Conservation (phyloP, 1,284 basidiomycete species). For the Tilletia indica region DNA sequence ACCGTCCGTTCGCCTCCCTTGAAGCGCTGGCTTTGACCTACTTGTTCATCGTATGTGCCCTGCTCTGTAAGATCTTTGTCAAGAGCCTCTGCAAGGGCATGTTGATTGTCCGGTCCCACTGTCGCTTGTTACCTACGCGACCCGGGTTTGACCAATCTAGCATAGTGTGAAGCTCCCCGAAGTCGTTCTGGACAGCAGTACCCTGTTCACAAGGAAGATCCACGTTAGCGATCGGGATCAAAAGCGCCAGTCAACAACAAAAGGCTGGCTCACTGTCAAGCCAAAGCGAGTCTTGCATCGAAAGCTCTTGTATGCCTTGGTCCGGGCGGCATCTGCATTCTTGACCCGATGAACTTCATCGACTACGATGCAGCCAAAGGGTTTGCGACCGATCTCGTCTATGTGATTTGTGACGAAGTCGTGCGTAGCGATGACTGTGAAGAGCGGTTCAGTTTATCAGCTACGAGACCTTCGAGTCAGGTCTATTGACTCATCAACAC, state of each 20-base stretch:
- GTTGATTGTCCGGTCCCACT: conserved; percentile 70
- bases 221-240: conserved; percentile 18
- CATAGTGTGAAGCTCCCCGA: conserved; percentile 55
- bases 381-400: conserved; percentile 65
- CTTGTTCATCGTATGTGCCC: background rate
- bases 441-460: background rate
- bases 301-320: conserved; percentile 66
- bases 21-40: background rate
- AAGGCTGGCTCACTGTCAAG: conserved; percentile 68
- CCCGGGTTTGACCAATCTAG: conserved; percentile 77
- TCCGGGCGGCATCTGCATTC: conserved; percentile 67
- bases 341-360: conserved; percentile 82
- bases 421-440: conserved; percentile 29
- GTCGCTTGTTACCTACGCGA: conserved; percentile 65
- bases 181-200: conserved; percentile 13
- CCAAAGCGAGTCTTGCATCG: conserved; percentile 68
- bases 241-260: conserved; percentile 25
- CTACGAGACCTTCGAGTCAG: too few relatives aligned
- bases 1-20: too few relatives aligned
- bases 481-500: background rate
- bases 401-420: conserved; percentile 60
- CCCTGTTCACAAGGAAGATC: background rate
- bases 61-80: background rate
- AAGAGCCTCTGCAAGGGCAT: conserved; percentile 54
- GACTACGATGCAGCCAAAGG: conserved; percentile 60